Conservation (phyloP, 305 asterid species). For the Solanum hybrid region DNA sequence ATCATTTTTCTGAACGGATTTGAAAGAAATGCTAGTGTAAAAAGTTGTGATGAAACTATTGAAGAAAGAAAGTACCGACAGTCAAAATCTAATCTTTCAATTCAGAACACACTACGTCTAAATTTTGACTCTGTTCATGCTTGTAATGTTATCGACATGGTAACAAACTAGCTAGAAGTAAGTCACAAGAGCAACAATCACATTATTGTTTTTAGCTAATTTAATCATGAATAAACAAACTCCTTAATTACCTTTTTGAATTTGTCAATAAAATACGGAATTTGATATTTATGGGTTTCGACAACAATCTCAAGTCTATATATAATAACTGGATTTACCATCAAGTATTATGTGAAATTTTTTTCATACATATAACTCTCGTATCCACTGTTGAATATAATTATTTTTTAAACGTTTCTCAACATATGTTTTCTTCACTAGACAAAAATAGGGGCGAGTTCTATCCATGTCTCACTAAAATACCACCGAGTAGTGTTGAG, state of each 20-base stretch:
- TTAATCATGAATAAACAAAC: neutral
- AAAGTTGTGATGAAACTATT: neutral
- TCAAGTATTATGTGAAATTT: neutral
- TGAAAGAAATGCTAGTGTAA: neutral
- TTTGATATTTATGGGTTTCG: neutral
- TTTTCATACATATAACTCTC: too few relatives aligned
- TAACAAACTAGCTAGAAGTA: too few relatives aligned
- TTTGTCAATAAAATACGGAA: neutral
- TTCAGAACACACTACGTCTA: neutral
- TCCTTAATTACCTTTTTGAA: neutral
- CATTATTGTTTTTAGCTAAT: neutral
- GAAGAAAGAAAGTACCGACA: neutral
- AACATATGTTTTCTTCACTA: too few relatives aligned
- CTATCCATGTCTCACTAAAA: too few relatives aligned
- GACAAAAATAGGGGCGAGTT: too few relatives aligned
- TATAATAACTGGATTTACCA: neutral
- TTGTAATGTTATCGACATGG: too few relatives aligned
- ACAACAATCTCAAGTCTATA: neutral
- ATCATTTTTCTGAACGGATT: neutral
- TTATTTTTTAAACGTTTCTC: too few relatives aligned
- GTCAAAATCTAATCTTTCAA: neutral
- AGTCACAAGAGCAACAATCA: neutral
- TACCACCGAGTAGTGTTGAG: neutral
- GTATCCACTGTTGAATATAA: too few relatives aligned
- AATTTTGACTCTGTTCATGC: too few relatives aligned